Conservation (phyloP, 768 basidiomycete genomes). For the Hericium coralloides region DNA sequence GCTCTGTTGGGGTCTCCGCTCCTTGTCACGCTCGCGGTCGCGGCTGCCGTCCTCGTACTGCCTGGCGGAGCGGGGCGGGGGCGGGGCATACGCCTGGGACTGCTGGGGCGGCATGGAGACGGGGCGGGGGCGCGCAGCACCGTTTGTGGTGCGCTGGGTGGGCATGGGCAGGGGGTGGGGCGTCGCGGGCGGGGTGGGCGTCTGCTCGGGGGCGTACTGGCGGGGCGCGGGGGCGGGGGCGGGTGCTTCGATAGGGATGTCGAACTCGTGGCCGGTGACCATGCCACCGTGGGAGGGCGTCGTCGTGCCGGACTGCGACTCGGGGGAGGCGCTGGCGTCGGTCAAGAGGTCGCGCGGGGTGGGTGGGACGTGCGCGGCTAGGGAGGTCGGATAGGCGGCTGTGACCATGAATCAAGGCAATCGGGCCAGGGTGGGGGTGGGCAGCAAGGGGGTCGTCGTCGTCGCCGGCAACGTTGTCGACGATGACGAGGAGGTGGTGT, state of each 20-base stretch:
- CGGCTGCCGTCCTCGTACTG: slow-evolving; percentile 18
- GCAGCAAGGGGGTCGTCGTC: neutral
- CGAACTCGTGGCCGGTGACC: slow-evolving; percentile 57
- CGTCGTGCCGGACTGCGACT: slow-evolving; percentile 18
- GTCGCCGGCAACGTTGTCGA: neutral
- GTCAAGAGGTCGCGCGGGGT: neutral
- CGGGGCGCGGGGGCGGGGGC: slow-evolving; percentile 8
- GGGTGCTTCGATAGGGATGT: slow-evolving; percentile 38
- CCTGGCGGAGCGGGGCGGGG: slow-evolving; percentile 4
- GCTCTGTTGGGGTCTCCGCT: slow-evolving; percentile 3
- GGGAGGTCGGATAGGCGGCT: slow-evolving; percentile 37
- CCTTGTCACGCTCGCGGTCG: slow-evolving; percentile 4
- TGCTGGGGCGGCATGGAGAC: slow-evolving; percentile 71
- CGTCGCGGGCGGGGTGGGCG: slow-evolving; percentile 20
- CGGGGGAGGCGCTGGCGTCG: slow-evolving; percentile 1
- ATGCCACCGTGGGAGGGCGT: slow-evolving; percentile 45
- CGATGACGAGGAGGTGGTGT: neutral
- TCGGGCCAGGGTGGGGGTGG: neutral
- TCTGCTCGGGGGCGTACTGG: slow-evolving; percentile 14
- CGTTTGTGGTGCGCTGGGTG: slow-evolving; percentile 11
- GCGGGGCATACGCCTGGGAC: slow-evolving; percentile 16
- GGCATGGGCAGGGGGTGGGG: slow-evolving; percentile 19
- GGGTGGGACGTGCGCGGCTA: slow-evolving; percentile 23
- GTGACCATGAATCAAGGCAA: slow-evolving; percentile 22
- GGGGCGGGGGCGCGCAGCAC: slow-evolving; percentile 41